phyloP scores from a whole-genome alignment of 176 grass and related monocot species.

The Bothriochloa decipiens region DNA sequence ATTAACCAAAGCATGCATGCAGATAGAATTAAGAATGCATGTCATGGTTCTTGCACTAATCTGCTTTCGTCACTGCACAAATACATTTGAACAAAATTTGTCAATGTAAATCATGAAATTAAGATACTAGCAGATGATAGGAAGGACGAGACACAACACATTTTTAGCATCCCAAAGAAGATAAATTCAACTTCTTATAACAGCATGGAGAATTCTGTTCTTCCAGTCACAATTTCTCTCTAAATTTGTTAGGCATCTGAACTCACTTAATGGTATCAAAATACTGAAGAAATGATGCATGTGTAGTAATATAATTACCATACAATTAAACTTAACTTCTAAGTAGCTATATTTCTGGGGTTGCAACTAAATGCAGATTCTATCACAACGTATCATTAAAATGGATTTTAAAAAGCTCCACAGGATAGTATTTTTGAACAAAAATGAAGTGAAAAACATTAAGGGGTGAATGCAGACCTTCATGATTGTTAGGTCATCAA shows the following conservation, averaged over 20 bases:
- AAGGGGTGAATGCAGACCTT: conserved; percentile 63
- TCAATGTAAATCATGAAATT: conserved; percentile 13
- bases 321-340: conserved; percentile 28
- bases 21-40: not conserved
- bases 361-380: conserved; percentile 5
- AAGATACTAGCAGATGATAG: not conserved
- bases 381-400: conserved; percentile 19
- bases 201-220: conserved; percentile 8
- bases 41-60: not conserved
- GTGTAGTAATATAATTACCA: not conserved
- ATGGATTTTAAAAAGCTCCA: not conserved
- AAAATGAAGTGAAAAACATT: conserved; percentile 7
- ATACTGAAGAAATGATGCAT: not conserved
- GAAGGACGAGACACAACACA: not conserved
- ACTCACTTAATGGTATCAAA: not conserved
- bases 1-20: not conserved
- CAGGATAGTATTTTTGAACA: not conserved
- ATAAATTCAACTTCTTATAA: conserved; percentile 8
- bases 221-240: conserved; percentile 9
- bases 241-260: too few relatives aligned
- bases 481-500: conserved; percentile 98
- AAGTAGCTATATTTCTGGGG: not conserved
- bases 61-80: not conserved
- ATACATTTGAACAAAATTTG: conserved; percentile 27
- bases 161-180: conserved; percentile 24